phyloP scores from a whole-genome alignment of 164 flowering plant genomes.

The Sedum album region DNA sequence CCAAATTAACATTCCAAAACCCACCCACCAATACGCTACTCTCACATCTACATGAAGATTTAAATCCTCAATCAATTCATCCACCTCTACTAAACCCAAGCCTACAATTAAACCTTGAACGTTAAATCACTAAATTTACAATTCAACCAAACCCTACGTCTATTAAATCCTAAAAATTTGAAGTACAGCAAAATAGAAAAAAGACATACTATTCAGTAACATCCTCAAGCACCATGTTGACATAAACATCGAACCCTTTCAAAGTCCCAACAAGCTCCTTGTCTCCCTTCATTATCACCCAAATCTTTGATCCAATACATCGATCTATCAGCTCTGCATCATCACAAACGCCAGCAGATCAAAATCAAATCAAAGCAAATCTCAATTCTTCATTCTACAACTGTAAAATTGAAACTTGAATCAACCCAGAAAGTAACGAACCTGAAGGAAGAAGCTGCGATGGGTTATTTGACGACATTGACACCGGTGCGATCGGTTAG shows the following conservation, averaged over 20 bases:
- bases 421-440: not conserved
- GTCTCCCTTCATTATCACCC: conserved; percentile 99
- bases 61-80: not conserved
- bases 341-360: conserved; percentile 1
- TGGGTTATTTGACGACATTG: conserved; percentile 57
- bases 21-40: no score
- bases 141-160: not conserved
- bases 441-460: conserved; percentile 79
- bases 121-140: not conserved
- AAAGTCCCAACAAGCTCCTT: conserved; percentile 97
- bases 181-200: not conserved
- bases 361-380: not conserved
- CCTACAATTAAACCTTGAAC: not conserved
- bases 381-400: not conserved
- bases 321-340: conserved; percentile 86
- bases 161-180: not conserved
- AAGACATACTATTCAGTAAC: conserved; percentile 84
- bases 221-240: conserved; percentile 98
- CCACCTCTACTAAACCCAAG: not conserved
- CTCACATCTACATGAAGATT: not conserved
- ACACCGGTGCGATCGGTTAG: not conserved
- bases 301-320: conserved; percentile 92
- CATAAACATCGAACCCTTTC: conserved; percentile 87
- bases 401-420: conserved; percentile 18
- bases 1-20: no score